Evolutionary conservation across 2,329 filamentous ascomycete genomes (phyloP).

Genomic region (Fusarium drepaniforme): DNA sequence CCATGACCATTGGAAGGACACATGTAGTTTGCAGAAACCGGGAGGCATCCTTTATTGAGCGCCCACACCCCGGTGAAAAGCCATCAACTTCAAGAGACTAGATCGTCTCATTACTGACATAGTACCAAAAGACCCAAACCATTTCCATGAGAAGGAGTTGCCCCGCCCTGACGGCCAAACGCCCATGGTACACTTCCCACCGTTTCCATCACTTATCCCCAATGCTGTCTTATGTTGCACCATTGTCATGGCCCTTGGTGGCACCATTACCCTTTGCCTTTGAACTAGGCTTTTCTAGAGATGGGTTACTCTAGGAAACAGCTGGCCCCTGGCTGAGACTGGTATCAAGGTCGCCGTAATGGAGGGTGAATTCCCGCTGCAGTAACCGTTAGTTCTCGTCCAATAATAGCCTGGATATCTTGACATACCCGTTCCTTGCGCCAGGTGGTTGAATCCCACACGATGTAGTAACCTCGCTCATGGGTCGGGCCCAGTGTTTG

Average conservation of each 20-base stretch:
- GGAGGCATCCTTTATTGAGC: slow-evolving; percentile 45
- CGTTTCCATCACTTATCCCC: slow-evolving; percentile 34
- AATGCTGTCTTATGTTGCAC: slow-evolving; percentile 1
- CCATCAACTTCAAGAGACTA: slow-evolving; percentile 42
- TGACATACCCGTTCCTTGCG: slow-evolving; percentile 70
- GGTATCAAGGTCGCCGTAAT: slow-evolving; percentile 73
- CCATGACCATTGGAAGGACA: slow-evolving; percentile 1
- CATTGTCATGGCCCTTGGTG: background rate
- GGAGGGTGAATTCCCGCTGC: slow-evolving; percentile 70
- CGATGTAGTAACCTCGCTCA: slow-evolving; percentile 75
- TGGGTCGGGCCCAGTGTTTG: slow-evolving; percentile 68
- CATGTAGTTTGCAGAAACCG: slow-evolving; percentile 27
- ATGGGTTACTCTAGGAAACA: slow-evolving; percentile 34
- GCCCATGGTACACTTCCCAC: slow-evolving; percentile 42
- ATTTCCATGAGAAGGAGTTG: slow-evolving; percentile 47
- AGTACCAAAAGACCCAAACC: slow-evolving; percentile 46
- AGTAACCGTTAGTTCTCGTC: slow-evolving; percentile 17
- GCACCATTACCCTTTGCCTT: background rate
- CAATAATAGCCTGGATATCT: slow-evolving; percentile 23
- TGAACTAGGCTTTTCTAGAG: background rate
- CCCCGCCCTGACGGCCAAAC: slow-evolving; percentile 47
- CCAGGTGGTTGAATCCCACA: slow-evolving; percentile 74
- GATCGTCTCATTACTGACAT: slow-evolving; percentile 47
- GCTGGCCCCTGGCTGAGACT: slow-evolving; percentile 50
- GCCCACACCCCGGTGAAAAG: slow-evolving; percentile 42